Percentiles rank a stretch among this genome's conserved stretches.
Conservation (phyloP, 192 early-diverging fungal species). For the Rhizoclosmatium sp. region DNA sequence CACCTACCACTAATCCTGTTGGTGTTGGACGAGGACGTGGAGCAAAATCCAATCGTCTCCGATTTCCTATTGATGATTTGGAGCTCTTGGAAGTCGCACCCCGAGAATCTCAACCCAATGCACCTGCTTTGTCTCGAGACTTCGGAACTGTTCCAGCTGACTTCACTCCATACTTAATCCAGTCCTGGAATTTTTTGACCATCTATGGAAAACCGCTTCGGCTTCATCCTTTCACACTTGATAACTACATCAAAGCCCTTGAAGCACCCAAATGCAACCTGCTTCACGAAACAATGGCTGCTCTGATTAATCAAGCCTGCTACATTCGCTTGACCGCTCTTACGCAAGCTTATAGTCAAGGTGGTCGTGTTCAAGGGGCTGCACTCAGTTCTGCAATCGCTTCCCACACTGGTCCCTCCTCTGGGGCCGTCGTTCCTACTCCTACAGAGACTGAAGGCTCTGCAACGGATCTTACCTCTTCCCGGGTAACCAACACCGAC, state of each 20-base stretch:
- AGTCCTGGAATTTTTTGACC: slow-evolving; percentile 73
- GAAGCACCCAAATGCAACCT: slow-evolving; percentile 25
- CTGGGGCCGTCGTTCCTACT: slow-evolving; percentile 6
- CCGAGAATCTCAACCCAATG: slow-evolving; percentile 39
- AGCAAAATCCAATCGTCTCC: slow-evolving; percentile 21
- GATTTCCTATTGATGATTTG: slow-evolving; percentile 87
- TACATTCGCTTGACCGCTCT: not conserved
- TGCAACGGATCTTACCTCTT: not conserved
- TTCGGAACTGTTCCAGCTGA: slow-evolving; percentile 55
- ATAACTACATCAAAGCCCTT: slow-evolving; percentile 77
- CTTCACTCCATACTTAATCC: slow-evolving; percentile 56
- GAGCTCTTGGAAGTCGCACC: slow-evolving; percentile 66
- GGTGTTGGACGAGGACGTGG: too few species aligned
- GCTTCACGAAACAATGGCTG: slow-evolving; percentile 21
- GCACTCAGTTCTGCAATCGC: slow-evolving; percentile 14
- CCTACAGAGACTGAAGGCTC: not conserved
- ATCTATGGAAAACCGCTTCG: slow-evolving; percentile 70
- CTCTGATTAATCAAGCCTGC: slow-evolving; percentile 13
- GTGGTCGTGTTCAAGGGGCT: not conserved
- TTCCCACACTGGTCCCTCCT: not conserved
- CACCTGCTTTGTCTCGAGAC: slow-evolving; percentile 56
- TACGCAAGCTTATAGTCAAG: not conserved
- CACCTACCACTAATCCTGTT: too few species aligned
- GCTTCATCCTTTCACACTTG: slow-evolving; percentile 75
- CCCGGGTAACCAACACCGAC: not conserved